Percentiles rank a stretch among this genome's conserved stretches.
Conservation (phyloP, 2,329 filamentous ascomycete genomes). For the Nemania serpens region DNA sequence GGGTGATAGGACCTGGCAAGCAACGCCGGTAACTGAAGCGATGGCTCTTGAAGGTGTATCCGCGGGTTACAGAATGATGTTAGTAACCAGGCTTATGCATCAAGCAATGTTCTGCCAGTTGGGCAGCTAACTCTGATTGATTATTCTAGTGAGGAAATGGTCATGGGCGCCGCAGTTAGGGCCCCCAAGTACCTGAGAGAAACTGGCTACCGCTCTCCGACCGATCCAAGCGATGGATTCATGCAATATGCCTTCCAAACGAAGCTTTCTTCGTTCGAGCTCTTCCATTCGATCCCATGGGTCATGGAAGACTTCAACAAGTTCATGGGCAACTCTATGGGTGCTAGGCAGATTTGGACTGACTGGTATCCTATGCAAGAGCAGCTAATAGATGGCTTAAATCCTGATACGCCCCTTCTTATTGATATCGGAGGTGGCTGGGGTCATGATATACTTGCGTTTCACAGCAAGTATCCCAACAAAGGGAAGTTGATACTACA, state of each 20-base stretch:
- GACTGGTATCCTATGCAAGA: conserved; percentile 40
- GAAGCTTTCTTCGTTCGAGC: conserved; percentile 32
- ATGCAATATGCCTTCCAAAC: conserved; percentile 40
- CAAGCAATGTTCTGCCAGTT: neutral
- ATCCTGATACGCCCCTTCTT: conserved; percentile 30
- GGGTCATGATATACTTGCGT: conserved; percentile 40
- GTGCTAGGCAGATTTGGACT: conserved; percentile 33
- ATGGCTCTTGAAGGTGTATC: conserved; percentile 35
- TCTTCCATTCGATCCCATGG: conserved; percentile 31
- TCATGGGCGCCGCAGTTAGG: conserved; percentile 31
- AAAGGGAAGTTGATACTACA: conserved; percentile 38
- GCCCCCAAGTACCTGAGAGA: conserved; percentile 36
- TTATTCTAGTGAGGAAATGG: conserved; percentile 29
- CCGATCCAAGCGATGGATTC: conserved; percentile 34
- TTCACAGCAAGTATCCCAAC: conserved; percentile 32
- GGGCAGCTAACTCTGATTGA: neutral
- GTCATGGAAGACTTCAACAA: conserved; percentile 35
- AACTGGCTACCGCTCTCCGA: conserved; percentile 35
- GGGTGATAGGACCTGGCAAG: conserved; percentile 32
- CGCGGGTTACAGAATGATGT: conserved; percentile 37
- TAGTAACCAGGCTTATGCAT: conserved; percentile 17
- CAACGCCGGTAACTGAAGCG: conserved; percentile 34
- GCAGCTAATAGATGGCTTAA: conserved; percentile 34
- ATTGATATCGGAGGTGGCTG: conserved; percentile 40
- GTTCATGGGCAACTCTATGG: conserved; percentile 39